Percentiles rank a stretch among this genome's conserved stretches.
phyloP scores from a whole-genome alignment of 2,329 filamentous ascomycete species.

The Sordariomycetes sp. region DNA sequence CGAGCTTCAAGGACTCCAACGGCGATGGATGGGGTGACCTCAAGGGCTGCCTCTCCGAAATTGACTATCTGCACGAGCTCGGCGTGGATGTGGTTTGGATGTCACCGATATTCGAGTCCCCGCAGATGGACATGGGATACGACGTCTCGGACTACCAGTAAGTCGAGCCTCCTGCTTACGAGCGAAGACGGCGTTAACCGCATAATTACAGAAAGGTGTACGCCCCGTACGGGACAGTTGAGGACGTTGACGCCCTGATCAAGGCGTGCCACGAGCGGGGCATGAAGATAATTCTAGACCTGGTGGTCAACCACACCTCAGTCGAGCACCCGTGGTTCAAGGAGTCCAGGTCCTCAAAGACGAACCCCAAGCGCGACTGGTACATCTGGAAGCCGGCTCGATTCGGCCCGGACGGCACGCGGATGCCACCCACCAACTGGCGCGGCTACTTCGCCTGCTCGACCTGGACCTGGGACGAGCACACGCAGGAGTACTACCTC shows the following conservation, averaged over 20 bases:
- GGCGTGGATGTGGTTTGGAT: conserved; percentile 51
- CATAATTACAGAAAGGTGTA: conserved; percentile 41
- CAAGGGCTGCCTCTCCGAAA: conserved; percentile 43
- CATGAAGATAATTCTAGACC: conserved; percentile 61
- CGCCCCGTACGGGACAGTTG: conserved; percentile 57
- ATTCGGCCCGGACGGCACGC: conserved; percentile 39
- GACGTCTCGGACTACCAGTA: conserved; percentile 54
- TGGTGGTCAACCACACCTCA: conserved; percentile 64
- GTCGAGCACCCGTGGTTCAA: conserved; percentile 27
- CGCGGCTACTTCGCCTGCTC: conserved; percentile 31
- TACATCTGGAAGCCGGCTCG: conserved; percentile 55
- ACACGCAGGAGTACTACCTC: conserved; percentile 45
- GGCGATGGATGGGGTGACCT: conserved; percentile 45
- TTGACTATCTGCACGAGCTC: conserved; percentile 42
- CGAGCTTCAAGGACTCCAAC: conserved; percentile 50
- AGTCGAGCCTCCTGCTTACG: background rate
- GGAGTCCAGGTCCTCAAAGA: conserved; percentile 43
- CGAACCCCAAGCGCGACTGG: conserved; percentile 50
- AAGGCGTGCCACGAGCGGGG: conserved; percentile 47
- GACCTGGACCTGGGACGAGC: conserved; percentile 38
- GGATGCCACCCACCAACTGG: conserved; percentile 50
- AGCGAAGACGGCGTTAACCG: background rate
- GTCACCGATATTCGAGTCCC: conserved; percentile 35
- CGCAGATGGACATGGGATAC: conserved; percentile 60
- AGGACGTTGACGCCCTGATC: conserved; percentile 55